Conservation (phyloP, 2,329 filamentous ascomycete genomes). For the Talaromyces sp. region DNA sequence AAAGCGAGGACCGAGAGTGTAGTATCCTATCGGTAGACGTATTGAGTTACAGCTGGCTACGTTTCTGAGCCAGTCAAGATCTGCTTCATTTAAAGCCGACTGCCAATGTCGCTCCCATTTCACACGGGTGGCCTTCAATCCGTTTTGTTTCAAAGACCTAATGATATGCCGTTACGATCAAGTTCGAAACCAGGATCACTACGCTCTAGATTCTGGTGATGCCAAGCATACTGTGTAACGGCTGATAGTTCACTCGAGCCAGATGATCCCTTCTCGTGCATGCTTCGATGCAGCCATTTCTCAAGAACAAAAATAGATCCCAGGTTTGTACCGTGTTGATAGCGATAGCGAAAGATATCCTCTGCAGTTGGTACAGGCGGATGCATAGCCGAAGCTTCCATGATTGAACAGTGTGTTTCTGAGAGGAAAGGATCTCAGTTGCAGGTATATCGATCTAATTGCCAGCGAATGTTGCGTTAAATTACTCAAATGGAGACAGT, state of each 20-base stretch:
- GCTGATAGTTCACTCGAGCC: constrained; percentile 48
- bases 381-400: constrained; percentile 12
- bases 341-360: constrained; percentile 47
- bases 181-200: background rate
- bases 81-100: constrained; percentile 44
- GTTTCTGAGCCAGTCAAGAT: constrained; percentile 49
- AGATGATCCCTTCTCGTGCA: constrained; percentile 40
- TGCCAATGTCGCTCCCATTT: constrained; percentile 52
- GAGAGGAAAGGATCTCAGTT: background rate
- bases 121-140: constrained; percentile 42
- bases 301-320: constrained; percentile 57
- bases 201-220: constrained; percentile 9
- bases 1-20: constrained; percentile 48
- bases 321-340: constrained; percentile 55
- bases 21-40: constrained; percentile 57
- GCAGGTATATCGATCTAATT: background rate
- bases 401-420: background rate
- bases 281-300: constrained; percentile 49
- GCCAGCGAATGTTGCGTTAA: background rate
- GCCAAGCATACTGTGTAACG: constrained; percentile 26
- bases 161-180: background rate
- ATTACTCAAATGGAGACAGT: background rate
- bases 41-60: constrained; percentile 52
- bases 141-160: constrained; percentile 40
- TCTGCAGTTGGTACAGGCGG: constrained; percentile 13